Evolutionary conservation across 805 yeast species (phyloP).

Genomic region (Candida corydali): DNA sequence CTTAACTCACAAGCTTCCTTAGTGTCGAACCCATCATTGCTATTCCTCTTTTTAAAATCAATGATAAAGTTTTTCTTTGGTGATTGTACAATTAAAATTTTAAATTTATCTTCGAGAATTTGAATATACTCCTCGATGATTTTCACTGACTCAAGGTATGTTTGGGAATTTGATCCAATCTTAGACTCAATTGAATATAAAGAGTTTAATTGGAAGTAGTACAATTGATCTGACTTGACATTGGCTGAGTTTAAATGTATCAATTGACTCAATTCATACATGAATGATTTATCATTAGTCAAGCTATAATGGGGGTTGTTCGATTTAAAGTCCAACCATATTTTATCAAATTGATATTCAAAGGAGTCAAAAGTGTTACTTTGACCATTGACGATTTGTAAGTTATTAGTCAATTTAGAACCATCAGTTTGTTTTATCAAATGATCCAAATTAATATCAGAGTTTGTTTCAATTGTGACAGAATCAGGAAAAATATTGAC

Average conservation of each 20-base stretch:
- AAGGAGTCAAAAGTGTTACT: background rate
- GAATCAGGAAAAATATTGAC: too few relatives aligned
- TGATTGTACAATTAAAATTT: too few relatives aligned
- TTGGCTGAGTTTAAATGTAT: slow-evolving; percentile 30
- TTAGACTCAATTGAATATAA: slow-evolving; percentile 38
- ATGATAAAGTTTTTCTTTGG: too few relatives aligned
- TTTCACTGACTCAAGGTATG: slow-evolving; percentile 36
- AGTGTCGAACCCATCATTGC: slow-evolving; percentile 14
- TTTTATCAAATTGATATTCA: slow-evolving; percentile 9
- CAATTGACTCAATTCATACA: slow-evolving; percentile 47
- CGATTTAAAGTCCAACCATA: slow-evolving; percentile 31
- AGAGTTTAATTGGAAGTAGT: slow-evolving; percentile 40
- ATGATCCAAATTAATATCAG: too few relatives aligned
- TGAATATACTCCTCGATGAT: slow-evolving; percentile 24
- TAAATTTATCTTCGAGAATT: too few relatives aligned
- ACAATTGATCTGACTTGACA: slow-evolving; percentile 20
- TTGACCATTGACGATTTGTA: too few relatives aligned
- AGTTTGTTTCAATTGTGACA: too few relatives aligned
- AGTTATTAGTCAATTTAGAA: too few relatives aligned
- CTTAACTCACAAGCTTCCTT: slow-evolving; percentile 45
- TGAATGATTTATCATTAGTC: slow-evolving; percentile 44
- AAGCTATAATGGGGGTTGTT: slow-evolving; percentile 16
- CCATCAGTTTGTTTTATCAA: too few relatives aligned
- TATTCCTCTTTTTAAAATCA: background rate
- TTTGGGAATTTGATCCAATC: slow-evolving; percentile 38